Evolutionary conservation across 2,329 filamentous ascomycete genomes (phyloP), one percentile per base, ranked within the genome.

Genomic region (Penicillium polonicum): DNA sequence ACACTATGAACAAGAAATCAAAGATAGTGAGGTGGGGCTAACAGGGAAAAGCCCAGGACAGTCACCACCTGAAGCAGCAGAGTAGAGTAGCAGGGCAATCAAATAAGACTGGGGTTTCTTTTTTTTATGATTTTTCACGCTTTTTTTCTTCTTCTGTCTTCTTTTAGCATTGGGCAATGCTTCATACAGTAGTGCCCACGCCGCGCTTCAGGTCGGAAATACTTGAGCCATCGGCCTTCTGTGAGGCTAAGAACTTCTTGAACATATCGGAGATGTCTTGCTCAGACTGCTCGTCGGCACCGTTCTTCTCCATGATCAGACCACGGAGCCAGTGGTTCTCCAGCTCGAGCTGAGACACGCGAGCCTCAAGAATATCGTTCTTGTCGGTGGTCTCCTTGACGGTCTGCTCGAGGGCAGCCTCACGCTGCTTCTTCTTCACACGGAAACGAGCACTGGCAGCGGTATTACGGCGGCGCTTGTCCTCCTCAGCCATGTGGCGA

Each of bases 391-490:
- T 90, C 64, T 95, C 91, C 76, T 92, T 92, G 68, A 91, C 87
- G 5, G 85, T 88, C 72, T 85, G 86, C 75, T 93, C 90, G 48
- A 95, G 83, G 7, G 90, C 89, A 74, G 91, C 88, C 80, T 96
- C 91, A 43, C 91, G 88, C 79, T 93, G 90, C 85, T 96, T 96
- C 88, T 96, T 96, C 86, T 96, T 96, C 69, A 95, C 87, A 57
- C 91, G 88, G 83, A 96, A 96, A 35, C 91, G 88, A n/a, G 91
- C 91, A 64, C 88, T 92, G 50, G 91, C 91, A 17, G 91, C 91
- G 1, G 92, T 95, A 78, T 96, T 96, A 60, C 91, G 87, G 60
- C 91, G 86, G 56, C 91, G 88, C 82, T 96, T 96, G 74, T 96
- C 91, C 76, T 96, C 92, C 72, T 96, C 91, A 21, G 91, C 91